These are phyloP conservation scores for Triticum monococcum DNA, from an alignment of 176 grass and related monocot genomes.

Conservation along the genomic window DNA sequence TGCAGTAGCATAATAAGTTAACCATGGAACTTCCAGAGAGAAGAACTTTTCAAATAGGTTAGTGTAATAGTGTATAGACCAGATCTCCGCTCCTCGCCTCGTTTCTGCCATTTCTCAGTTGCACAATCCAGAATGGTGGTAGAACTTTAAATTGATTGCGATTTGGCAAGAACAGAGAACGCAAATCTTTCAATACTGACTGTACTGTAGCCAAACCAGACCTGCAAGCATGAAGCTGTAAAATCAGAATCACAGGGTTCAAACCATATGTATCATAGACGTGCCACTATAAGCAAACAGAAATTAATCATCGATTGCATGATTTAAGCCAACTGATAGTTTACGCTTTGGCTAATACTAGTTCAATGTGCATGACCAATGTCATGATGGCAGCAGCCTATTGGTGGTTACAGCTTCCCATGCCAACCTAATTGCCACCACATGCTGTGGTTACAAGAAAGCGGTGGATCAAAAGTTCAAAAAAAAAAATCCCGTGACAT, in stretches of 20 bases:
- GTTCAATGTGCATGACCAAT: not conserved
- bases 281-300: not conserved
- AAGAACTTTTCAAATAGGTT: not conserved
- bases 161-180: not conserved
- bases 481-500: not conserved
- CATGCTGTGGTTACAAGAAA: not conserved
- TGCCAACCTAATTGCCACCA: not conserved
- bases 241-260: constrained; percentile 6
- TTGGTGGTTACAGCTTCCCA: not conserved
- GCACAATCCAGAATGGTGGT: not conserved
- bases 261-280: not conserved
- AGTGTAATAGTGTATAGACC: not conserved
- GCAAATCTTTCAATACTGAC: not conserved
- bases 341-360: not conserved
- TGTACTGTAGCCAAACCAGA: not conserved
- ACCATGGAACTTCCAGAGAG: not conserved
- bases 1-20: not conserved
- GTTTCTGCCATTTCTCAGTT: not conserved
- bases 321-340: not conserved
- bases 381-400: not conserved
- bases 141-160: not conserved
- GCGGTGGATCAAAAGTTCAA: not conserved
- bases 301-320: not conserved
- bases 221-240: constrained; percentile 1
- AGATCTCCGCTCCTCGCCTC: not conserved